A percentile compares a stretch with the other conserved stretches of the same genome.
Evolutionary conservation across 1,284 basidiomycete genomes (phyloP).

Genomic region (Ganoderma lucidum): DNA sequence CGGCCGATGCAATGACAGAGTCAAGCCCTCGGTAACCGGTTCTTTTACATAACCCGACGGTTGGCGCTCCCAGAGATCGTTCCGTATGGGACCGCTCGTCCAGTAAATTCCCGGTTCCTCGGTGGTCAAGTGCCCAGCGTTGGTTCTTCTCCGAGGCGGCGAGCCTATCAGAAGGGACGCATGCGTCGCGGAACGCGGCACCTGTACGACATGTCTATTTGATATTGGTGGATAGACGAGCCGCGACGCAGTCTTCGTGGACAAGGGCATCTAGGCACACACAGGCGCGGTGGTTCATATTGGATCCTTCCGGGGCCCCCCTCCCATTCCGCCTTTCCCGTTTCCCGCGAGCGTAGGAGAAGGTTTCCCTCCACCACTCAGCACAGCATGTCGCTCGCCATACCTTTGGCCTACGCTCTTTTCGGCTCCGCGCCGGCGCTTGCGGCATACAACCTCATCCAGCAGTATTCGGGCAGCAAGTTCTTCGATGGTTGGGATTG

Average conservation of each 20-base stretch:
- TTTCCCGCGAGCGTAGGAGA: not conserved
- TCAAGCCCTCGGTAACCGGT: not conserved
- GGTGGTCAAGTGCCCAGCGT: not conserved
- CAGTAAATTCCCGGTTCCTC: not conserved
- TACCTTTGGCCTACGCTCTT: not conserved
- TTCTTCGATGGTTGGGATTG: constrained; percentile 64
- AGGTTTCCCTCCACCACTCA: not conserved
- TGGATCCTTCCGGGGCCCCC: not conserved
- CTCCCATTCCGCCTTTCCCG: not conserved
- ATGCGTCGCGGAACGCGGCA: not conserved
- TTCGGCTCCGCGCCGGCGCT: constrained; percentile 8
- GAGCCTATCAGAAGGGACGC: not conserved
- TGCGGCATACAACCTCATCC: constrained; percentile 24
- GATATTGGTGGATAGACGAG: not conserved
- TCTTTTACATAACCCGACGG: not conserved
- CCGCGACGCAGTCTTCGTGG: not conserved
- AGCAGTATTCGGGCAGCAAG: constrained; percentile 49
- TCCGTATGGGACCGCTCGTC: not conserved
- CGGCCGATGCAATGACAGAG: not conserved
- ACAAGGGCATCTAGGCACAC: not conserved
- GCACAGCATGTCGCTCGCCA: not conserved
- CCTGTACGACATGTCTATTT: not conserved
- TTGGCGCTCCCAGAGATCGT: not conserved
- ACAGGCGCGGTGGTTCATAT: not conserved
- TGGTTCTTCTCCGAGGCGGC: not conserved